These are phyloP conservation scores for Nicotiana tomentosiformis DNA, from an alignment of 257 asterid genomes.

Conservation along the genomic window DNA sequence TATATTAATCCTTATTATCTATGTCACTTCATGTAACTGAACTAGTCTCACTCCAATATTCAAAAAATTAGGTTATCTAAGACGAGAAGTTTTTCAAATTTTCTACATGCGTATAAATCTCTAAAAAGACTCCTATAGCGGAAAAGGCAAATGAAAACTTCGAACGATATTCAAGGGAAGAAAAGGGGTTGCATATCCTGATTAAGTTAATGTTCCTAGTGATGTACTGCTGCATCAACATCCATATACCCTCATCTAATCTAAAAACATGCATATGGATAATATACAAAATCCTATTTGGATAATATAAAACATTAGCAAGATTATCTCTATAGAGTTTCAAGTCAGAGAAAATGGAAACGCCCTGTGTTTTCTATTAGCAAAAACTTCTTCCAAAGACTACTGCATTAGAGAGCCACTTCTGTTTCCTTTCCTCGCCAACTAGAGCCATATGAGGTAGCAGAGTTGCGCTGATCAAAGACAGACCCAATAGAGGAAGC, in stretches of 20 bases:
- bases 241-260: background rate
- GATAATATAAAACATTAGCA: background rate
- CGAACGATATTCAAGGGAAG: too few relatives aligned
- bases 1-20: too few relatives aligned
- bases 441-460: slow-evolving; percentile 26
- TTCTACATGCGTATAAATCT: too few relatives aligned
- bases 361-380: background rate
- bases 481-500: slow-evolving; percentile 5
- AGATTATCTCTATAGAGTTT: background rate
- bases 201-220: background rate
- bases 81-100: too few relatives aligned
- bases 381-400: slow-evolving; percentile 6
- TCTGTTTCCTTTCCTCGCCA: slow-evolving; percentile 35
- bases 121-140: too few relatives aligned
- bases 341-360: background rate
- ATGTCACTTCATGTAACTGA: too few relatives aligned
- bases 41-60: too few relatives aligned
- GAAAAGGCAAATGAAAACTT: too few relatives aligned
- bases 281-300: background rate
- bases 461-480: slow-evolving; percentile 19
- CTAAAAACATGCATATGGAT: background rate
- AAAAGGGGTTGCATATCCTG: background rate
- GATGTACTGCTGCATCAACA: background rate
- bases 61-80: too few relatives aligned
- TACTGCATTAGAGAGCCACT: slow-evolving; percentile 27